Base-by-base conservation (phyloP, 2,329 filamentous ascomycete species). In the Talaromyces rugulosus region DNA sequence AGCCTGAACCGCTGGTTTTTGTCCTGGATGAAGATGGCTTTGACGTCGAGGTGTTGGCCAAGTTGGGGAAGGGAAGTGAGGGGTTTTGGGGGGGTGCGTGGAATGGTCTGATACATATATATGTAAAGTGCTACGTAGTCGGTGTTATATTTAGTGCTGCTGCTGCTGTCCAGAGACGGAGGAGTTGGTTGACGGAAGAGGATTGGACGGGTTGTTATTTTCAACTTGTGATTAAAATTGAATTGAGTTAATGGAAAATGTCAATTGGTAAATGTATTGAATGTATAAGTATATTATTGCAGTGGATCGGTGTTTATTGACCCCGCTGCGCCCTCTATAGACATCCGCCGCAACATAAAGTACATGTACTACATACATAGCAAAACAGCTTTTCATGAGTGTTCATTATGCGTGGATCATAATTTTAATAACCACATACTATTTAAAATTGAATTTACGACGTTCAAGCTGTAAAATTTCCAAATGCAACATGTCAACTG, bases 1-100 rank as follows among this genome's bases (percentile, higher is more conserved):
- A 93, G 79, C 0, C 87, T 87, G 42, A 91, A 85, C 5, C 90
- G 83, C 59, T 76, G 79, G 31, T 84, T 86, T 72, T 94, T 90
- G 67, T 92, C 85, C 70, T 94, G 94, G 65, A 92, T 69, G 42
- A 87, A 81, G 3, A 93, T 78, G 5, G 80, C 76, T 0, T 75
- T 74, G 11, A 91, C 75, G 0, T 83, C 83, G 0, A 92, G 72
- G 14, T 87, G 80, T 2, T 76, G 66, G 0, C 89, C 87, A 0
- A 91, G 65, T 0, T 74, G 67, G 0, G 81, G 76, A 0, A 92
- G 77, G 0, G 77, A 66, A 8, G 82, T 71, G 0, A 92, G 77
- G 2, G 81, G 87, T 90, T 44, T 77, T 72, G 1, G 86, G 86
- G 1, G 91, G 78, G 1, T 33, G 75, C 69, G 67, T 91, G 89